These are phyloP conservation scores for Mycena belliarum DNA, from an alignment of 768 basidiomycete species.

Conservation along the genomic window DNA sequence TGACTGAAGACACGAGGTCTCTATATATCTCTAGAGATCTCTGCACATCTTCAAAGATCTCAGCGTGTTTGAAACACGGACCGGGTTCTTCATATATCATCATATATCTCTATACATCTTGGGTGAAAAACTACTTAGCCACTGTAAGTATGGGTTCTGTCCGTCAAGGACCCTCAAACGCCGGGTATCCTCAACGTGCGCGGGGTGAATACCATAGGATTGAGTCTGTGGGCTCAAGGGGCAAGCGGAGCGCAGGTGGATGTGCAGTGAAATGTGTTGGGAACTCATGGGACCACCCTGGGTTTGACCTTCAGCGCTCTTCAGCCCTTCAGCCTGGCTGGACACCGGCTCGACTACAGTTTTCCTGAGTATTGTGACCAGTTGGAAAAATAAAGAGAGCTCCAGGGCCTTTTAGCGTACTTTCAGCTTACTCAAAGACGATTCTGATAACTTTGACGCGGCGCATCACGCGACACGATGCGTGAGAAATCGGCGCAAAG, in stretches of 20 bases:
- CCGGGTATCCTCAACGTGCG: slow-evolving; percentile 19
- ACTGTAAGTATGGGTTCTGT: too few relatives aligned
- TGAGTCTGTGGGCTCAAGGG: slow-evolving; percentile 18
- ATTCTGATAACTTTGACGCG: too few relatives aligned
- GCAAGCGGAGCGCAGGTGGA: slow-evolving; percentile 9
- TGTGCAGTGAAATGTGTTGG: slow-evolving; percentile 17
- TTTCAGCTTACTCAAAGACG: too few relatives aligned
- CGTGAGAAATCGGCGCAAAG: not conserved
- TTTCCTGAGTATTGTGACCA: not conserved
- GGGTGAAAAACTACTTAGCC: too few relatives aligned
- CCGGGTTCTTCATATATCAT: too few relatives aligned
- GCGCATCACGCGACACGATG: not conserved
- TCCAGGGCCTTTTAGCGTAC: too few relatives aligned
- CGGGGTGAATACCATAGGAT: slow-evolving; percentile 15
- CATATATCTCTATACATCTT: too few relatives aligned
- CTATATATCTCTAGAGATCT: too few relatives aligned
- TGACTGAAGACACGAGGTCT: too few relatives aligned
- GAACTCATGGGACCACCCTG: slow-evolving; percentile 14
- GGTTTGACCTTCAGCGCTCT: slow-evolving; percentile 16
- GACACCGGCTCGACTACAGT: slow-evolving; percentile 11
- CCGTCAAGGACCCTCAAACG: too few relatives aligned
- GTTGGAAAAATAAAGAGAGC: not conserved
- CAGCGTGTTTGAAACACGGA: too few relatives aligned
- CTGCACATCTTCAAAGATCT: too few relatives aligned
- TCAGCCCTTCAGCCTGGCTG: slow-evolving; percentile 19